Evolutionary conservation across 1,139 yeast species (phyloP).

Genomic region (Entelexis sorbosivorans): DNA sequence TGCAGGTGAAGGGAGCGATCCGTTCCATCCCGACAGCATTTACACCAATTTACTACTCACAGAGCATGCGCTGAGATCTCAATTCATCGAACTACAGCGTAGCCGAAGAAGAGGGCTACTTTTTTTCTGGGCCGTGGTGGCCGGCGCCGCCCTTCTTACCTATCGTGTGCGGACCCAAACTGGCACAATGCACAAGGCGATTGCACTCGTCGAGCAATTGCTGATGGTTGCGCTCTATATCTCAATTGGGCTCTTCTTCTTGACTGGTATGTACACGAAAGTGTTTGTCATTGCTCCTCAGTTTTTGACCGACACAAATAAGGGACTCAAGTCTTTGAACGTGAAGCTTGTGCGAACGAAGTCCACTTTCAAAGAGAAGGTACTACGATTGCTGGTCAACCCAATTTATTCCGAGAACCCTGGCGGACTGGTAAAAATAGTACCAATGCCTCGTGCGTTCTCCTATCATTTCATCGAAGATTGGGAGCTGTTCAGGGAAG

Average conservation of each 20-base stretch:
- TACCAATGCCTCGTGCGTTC: conserved; percentile 70
- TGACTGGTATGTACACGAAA: conserved; percentile 81
- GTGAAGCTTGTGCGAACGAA: conserved; percentile 62
- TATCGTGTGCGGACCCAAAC: conserved; percentile 9
- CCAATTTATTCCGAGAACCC: conserved; percentile 20
- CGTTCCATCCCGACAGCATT: conserved; percentile 38
- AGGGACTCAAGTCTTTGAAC: conserved; percentile 75
- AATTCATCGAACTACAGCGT: conserved; percentile 58
- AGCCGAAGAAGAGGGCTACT: conserved; percentile 63
- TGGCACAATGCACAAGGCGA: not conserved
- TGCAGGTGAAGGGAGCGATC: not conserved
- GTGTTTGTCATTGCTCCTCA: conserved; percentile 74
- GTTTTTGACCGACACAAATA: conserved; percentile 69
- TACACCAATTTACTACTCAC: conserved; percentile 69
- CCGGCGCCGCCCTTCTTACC: conserved; percentile 27
- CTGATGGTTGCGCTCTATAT: conserved; percentile 54
- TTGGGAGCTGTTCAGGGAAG: conserved; percentile 90
- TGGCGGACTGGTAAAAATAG: conserved; percentile 54
- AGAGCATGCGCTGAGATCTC: conserved; percentile 76
- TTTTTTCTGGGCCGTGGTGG: conserved; percentile 45
- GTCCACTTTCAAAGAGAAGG: conserved; percentile 43
- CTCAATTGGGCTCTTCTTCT: conserved; percentile 63
- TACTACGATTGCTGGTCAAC: conserved; percentile 23
- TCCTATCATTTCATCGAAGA: conserved; percentile 78
- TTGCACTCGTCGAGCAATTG: conserved; percentile 39